Evolutionary conservation across 257 asterid species (phyloP).

Genomic region (Cinchona pubescens): DNA sequence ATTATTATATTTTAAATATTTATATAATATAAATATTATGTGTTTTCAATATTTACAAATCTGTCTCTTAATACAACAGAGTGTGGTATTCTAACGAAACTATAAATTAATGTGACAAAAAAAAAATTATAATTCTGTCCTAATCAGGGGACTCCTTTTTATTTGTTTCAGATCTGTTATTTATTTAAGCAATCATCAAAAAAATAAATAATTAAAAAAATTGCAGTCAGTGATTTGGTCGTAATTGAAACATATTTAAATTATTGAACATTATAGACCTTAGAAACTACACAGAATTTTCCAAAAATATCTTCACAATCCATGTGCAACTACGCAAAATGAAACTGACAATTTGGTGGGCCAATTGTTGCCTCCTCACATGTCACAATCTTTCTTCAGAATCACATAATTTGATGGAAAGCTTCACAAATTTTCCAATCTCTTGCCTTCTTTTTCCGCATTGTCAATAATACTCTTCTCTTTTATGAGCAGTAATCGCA

Average conservation of each 20-base stretch:
- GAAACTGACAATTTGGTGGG: slow-evolving; percentile 9
- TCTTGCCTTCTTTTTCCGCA: not conserved
- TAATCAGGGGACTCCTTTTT: no score
- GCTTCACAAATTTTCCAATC: not conserved
- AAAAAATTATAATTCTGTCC: no score
- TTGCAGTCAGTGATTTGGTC: not conserved
- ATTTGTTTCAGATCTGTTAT: no score
- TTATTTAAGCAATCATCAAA: no score
- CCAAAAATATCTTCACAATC: not conserved
- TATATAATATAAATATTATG: no score
- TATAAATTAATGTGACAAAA: no score
- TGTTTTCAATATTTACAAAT: no score
- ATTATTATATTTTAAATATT: no score
- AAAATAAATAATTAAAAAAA: no score
- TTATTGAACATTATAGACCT: not conserved
- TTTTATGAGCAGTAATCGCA: not conserved
- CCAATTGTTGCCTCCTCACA: slow-evolving; percentile 8
- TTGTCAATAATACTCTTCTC: not conserved
- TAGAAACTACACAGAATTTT: not conserved
- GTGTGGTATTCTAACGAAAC: no score
- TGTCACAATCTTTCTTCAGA: slow-evolving; percentile 7
- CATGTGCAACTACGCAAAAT: not conserved
- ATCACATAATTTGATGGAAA: slow-evolving; percentile 10
- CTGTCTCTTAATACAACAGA: no score
- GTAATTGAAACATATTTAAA: not conserved